Evolutionary conservation across 495 filamentous ascomycete species (phyloP), one percentile per base, ranked within the genome.

Genomic region (Halenospora varia): DNA sequence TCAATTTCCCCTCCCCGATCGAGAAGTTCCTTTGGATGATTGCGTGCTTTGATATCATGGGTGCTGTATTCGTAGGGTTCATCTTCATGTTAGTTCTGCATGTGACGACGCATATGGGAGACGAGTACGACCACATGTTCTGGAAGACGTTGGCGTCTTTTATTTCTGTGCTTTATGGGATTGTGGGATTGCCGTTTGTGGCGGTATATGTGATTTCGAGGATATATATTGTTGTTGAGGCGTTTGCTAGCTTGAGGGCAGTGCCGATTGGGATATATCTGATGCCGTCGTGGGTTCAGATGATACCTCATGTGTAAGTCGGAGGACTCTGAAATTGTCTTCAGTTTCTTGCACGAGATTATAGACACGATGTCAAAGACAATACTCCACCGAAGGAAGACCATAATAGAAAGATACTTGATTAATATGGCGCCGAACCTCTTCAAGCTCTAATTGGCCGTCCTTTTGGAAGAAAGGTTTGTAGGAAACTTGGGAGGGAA

Each of bases 21-120:
- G 67, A 68, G 47, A 46, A 11, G 18, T 25, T 51, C 2, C 9
- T 62, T 0, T 70, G 67, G 66, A 62, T 51, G 25, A 62, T 59
- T 41, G 56, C 52, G 19, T 65, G 59, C 18, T 55, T 69, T 55
- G 49, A 59, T 26, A 65, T 69, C 23, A 57, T 62, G 22, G 56
- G 40, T n/a, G 61, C 55, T 29, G 57, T 62, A 2, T 15, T 25
- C 2, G 17, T 35, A 2, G 3, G 8, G 9, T 50, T 35, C 29
- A 35, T 13, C 29, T 13, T 35, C 6, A 35, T 13, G 29, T 35
- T 4, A 13, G 13, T 35, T 35, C 29, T 35, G 4, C 29, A 35
- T 35, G 6, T 35, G 6, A 6, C 6, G 29, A 6, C 13, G 29
- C 29, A n/a, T n/a, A 6, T 35, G 4, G 29, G 13, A 6, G 29